Evolutionary conservation across 2,329 filamentous ascomycete species (phyloP), one percentile per base, ranked within the genome.

Genomic region (Neurospora sp.): DNA sequence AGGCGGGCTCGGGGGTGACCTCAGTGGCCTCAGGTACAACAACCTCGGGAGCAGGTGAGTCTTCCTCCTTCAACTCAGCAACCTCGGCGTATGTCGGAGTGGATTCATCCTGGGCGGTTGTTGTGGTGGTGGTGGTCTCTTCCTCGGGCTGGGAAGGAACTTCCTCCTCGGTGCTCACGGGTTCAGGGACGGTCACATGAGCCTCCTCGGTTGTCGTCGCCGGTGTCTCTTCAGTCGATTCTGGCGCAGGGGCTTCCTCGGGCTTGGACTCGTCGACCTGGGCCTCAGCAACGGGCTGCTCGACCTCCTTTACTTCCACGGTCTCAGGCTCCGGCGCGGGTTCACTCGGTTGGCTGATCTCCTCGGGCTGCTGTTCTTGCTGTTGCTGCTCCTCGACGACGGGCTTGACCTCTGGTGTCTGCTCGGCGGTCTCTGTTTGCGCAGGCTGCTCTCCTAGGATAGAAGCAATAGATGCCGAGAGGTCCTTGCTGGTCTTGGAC

Each of bases 401-500:
- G 15, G 39, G 38, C 19, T 38, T 67, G 28, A 70, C 39, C 17
- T 69, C n/a, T 19, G 72, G 15, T 28, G 71, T 71, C 38, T 71
- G 66, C 28, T 74, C 71, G 33, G 66, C 67, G 33, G 72, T 17
- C 38, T 70, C 66, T 38, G 67, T 38, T 19, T 69, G 42, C 28
- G 66, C 46, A 33, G 66, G 52, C 52, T 62, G 52, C 52, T 62
- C 52, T 62, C 23, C 52, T n/a, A 62, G 52, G 52, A 62, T 62
- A 3, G 52, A 36, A 36, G 28, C 52, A 15, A 62, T 62, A 62
- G 52, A 62, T 62, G 23, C 1, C 28, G 52, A 62, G 15, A 62
- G 52, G 70, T 68, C 68, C 69, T 75, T 73, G 67, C 36, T 28
- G 43, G 72, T 72, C 69, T 73, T 73, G 46, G 66, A 15, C 68